Conservation (phyloP, 306 rosid genomes). For the Sicyos baderoa region DNA sequence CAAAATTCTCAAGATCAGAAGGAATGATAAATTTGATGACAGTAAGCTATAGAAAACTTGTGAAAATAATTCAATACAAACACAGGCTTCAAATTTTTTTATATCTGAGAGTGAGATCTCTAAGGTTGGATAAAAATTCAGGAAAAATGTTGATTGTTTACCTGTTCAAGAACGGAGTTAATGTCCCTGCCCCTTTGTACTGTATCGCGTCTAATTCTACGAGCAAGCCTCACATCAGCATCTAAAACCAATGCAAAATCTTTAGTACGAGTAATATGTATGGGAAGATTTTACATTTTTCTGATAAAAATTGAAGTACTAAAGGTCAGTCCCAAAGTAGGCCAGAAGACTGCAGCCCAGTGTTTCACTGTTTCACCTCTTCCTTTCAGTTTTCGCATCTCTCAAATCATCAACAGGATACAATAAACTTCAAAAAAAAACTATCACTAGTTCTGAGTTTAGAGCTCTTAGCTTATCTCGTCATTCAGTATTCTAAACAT, state of each 20-base stretch:
- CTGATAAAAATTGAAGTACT: not conserved
- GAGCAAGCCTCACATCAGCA: conserved; percentile 99
- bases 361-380: not conserved
- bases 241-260: conserved; percentile 39
- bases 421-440: not conserved
- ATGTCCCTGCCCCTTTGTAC: conserved; percentile 95
- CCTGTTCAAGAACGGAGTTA: conserved; percentile 93
- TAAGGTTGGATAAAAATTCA: not conserved
- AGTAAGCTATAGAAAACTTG: not conserved
- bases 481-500: not conserved
- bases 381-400: not conserved
- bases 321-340: not conserved
- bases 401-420: conserved; percentile 3
- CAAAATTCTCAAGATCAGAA: too few relatives aligned
- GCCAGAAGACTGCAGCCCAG: not conserved
- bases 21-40: not conserved
- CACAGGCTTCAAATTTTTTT: not conserved
- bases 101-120: not conserved
- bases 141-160: conserved; percentile 16
- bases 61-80: not conserved
- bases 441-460: not conserved
- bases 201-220: conserved; percentile 94
- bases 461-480: not conserved
- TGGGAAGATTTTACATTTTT: not conserved
- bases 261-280: not conserved